phyloP scores from a whole-genome alignment of 192 early-diverging fungal species.

The Coemansia sp. region DNA sequence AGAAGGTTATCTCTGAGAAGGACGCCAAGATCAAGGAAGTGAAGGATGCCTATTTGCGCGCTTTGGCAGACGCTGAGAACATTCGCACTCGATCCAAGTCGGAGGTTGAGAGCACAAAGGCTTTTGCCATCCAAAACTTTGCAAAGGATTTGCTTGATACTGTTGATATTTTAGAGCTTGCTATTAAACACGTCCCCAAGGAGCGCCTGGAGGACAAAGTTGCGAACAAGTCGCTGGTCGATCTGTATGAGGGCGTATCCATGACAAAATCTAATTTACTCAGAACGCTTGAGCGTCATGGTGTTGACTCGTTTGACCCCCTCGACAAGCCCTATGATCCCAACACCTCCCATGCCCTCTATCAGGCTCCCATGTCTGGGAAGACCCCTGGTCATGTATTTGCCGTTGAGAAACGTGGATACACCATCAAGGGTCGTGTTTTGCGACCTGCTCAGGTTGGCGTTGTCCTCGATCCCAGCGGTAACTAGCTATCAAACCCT shows the following conservation, averaged over 20 bases:
- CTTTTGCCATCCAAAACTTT: slow-evolving; percentile 96
- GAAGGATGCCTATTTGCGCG: slow-evolving; percentile 84
- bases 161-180: slow-evolving; percentile 87
- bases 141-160: slow-evolving; percentile 94
- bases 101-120: slow-evolving; percentile 77
- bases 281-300: slow-evolving; percentile 83
- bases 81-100: slow-evolving; percentile 81
- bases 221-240: slow-evolving; percentile 62
- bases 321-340: slow-evolving; percentile 91
- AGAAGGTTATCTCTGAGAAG: slow-evolving; percentile 39
- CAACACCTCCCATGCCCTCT: slow-evolving; percentile 92
- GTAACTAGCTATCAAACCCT: slow-evolving; percentile 14
- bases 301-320: slow-evolving; percentile 78
- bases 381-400: slow-evolving; percentile 89
- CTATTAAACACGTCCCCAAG: slow-evolving; percentile 84
- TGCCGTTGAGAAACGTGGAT: slow-evolving; percentile 92
- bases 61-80: slow-evolving; percentile 97
- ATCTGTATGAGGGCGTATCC: slow-evolving; percentile 83
- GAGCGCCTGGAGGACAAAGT: slow-evolving; percentile 57
- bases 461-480: slow-evolving; percentile 69
- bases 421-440: slow-evolving; percentile 86
- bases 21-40: slow-evolving; percentile 55
- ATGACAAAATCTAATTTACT: slow-evolving; percentile 87
- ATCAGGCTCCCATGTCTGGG: slow-evolving; percentile 84
- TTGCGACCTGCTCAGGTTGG: slow-evolving; percentile 95